Conservation (phyloP, 768 basidiomycete species). For the Kwoniella newhampshirensis region DNA sequence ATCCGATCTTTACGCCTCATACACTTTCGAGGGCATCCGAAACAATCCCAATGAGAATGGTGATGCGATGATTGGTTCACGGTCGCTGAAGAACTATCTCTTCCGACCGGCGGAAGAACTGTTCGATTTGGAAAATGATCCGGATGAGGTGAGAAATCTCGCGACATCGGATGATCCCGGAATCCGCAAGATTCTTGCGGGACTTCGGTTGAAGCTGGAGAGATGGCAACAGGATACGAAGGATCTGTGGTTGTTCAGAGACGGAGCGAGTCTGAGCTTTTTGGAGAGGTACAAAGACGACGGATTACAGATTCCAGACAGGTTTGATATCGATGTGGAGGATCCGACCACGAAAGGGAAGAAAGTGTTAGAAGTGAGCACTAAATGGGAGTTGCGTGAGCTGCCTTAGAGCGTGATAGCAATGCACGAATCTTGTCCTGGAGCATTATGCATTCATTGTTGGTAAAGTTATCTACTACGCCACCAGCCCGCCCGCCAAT, state of each 20-base stretch:
- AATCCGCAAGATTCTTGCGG: constrained; percentile 3
- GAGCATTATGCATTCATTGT: no score
- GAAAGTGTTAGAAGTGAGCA: no score
- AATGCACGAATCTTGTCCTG: no score
- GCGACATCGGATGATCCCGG: constrained; percentile 12
- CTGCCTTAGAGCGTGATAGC: no score
- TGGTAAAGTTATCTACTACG: no score
- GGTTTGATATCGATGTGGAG: no score
- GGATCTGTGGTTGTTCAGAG: constrained; percentile 27
- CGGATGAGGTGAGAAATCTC: constrained; percentile 24
- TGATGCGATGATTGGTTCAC: constrained; percentile 12
- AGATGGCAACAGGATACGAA: constrained; percentile 24
- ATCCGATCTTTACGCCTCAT: constrained; percentile 25
- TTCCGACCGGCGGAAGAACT: constrained; percentile 25
- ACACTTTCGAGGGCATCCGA: constrained; percentile 20
- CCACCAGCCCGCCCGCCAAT: no score
- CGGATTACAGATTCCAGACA: no score
- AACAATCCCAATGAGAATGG: background rate
- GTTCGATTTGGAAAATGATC: constrained; percentile 28
- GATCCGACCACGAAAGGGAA: no score
- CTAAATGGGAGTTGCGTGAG: no score
- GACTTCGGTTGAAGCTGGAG: constrained; percentile 14
- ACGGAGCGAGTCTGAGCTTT: constrained; percentile 10
- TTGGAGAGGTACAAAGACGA: background rate
- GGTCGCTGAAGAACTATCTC: constrained; percentile 20